Evolutionary conservation across 257 asterid species (phyloP).

Genomic region (Solanum rostratum): DNA sequence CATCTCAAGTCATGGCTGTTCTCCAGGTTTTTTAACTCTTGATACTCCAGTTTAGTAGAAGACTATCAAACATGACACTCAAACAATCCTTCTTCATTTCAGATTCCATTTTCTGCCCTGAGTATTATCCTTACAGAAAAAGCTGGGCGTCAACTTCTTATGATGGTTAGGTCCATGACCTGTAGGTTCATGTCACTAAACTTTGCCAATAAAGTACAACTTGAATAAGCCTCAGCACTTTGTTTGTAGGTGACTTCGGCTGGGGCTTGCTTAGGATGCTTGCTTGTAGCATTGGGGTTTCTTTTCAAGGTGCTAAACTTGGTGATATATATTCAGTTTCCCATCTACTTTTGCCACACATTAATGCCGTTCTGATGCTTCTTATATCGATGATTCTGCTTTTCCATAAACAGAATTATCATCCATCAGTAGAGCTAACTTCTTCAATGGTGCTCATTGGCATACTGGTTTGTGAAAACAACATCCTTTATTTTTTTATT

Average conservation of each 20-base stretch:
- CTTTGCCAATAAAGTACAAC: not conserved
- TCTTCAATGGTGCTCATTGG: not conserved
- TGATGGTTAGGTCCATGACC: constrained; percentile 8
- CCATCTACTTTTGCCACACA: not conserved
- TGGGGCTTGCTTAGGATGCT: constrained; percentile 24
- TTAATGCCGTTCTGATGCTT: not conserved
- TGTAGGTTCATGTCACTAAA: not conserved
- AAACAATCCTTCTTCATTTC: not conserved
- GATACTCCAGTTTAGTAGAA: not conserved
- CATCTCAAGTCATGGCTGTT: constrained; percentile 8
- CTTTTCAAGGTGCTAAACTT: constrained; percentile 14
- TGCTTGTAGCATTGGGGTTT: constrained; percentile 14
- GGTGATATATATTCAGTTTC: not conserved
- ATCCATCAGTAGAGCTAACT: not conserved
- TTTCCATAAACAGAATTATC: not conserved
- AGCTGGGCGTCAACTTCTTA: constrained; percentile 18
- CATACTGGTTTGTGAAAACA: constrained; percentile 1
- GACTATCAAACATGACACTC: not conserved
- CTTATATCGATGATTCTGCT: not conserved
- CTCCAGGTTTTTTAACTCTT: constrained; percentile 16
- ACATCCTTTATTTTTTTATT: not conserved
- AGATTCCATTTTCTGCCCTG: constrained; percentile 19
- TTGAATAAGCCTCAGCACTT: not conserved
- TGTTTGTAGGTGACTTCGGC: constrained; percentile 13
- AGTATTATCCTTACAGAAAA: constrained; percentile 19